Evolutionary conservation across 1,284 basidiomycete species (phyloP), one percentile per base, ranked within the genome.

Genomic region (Cutaneotrichosporon cavernicola): DNA sequence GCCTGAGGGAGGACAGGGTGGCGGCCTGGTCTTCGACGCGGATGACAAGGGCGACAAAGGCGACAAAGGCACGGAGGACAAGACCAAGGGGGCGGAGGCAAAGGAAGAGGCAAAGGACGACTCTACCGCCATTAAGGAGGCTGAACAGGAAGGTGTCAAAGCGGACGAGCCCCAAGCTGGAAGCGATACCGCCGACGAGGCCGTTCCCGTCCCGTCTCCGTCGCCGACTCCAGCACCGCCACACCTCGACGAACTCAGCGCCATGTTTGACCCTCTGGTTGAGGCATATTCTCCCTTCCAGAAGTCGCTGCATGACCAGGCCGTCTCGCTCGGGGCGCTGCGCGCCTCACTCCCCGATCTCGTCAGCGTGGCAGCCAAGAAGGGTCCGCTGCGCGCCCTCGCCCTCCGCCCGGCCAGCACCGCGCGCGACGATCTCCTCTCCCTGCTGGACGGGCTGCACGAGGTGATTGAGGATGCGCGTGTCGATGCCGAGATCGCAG

Each of bases 391-490:
- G 47, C 65, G 65, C 43, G 61, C 73, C n/a, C 59, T 61, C 58
- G 31, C 66, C 56, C 61, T 22, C 67, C 55, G 55, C 9, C 53
- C 53, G 5, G 52, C 64, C 64, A 36, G 58, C 68, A 58, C 63
- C 3, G 62, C 61, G 4, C 63, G 66, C 46, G 69, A 68, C 56
- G 62, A 66, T 9, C 74, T 92, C 4, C 79, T 80, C 21, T 82
- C 82, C 0, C 86, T 87, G 1, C 81, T 91, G 5, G 84, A 88
- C 55, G 84, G 89, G 2, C 81, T 94, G 47, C 84, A 88, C 69
- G 90, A 94, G 75, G 90, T 87, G 68, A 87, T 87, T 22, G 91
- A 93, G 76, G 91, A 94, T 70, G 88, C 87, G 0, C 85, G 90
- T 1, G 91, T 94, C 3, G 91, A 93, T 73, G 82, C 93, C 21